A percentile compares a stretch with the other conserved stretches of the same genome.
Evolutionary conservation across 768 basidiomycete genomes (phyloP).

Genomic region (Boletellus ananas): DNA sequence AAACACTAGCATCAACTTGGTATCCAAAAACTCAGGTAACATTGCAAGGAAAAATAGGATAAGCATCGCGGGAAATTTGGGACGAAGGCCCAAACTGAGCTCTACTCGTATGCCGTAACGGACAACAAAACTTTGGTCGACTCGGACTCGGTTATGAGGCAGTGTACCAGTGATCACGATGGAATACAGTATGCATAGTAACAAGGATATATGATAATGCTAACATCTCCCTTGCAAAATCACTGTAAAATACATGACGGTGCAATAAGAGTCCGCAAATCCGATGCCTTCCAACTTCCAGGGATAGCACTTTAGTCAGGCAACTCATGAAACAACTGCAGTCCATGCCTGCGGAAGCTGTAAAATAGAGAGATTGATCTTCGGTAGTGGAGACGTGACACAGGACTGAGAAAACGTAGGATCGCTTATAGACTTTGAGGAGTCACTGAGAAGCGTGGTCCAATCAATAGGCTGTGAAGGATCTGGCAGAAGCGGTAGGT

Average conservation of each 20-base stretch:
- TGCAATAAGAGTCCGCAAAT: neutral
- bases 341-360: neutral
- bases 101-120: too few species aligned
- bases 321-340: neutral
- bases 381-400: neutral
- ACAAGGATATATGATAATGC: neutral
- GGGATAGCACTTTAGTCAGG: neutral
- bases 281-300: too few species aligned
- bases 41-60: too few species aligned
- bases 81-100: too few species aligned
- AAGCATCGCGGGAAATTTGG: too few species aligned
- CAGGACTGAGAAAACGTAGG: neutral
- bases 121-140: too few species aligned
- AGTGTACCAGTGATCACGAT: too few species aligned
- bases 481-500: neutral
- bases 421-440: neutral
- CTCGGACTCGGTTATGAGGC: too few species aligned
- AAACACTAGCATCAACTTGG: too few species aligned
- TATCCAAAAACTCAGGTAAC: too few species aligned
- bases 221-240: too few species aligned
- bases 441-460: neutral
- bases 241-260: neutral
- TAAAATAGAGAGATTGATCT: neutral
- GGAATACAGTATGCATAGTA: neutral
- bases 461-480: neutral